phyloP scores from a whole-genome alignment of 2,329 filamentous ascomycete genomes.

The Rasamsonia emersonii region DNA sequence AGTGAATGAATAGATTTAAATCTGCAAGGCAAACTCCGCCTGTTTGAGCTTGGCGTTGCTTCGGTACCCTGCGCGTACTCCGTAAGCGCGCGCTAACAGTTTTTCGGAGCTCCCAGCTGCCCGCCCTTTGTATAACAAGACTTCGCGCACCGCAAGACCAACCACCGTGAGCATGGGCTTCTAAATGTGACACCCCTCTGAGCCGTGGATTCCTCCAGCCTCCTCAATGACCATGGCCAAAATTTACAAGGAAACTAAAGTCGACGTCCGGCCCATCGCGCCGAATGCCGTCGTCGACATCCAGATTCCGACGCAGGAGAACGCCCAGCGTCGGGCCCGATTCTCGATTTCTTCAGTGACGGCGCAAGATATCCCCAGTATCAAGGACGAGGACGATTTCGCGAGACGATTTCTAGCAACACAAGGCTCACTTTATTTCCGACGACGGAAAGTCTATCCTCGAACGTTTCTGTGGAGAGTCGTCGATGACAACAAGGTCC shows the following conservation, averaged over 20 bases:
- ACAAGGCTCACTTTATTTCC: slow-evolving; percentile 76
- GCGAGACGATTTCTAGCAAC: slow-evolving; percentile 64
- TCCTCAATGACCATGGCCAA: slow-evolving; percentile 48
- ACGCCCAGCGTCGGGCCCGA: slow-evolving; percentile 39
- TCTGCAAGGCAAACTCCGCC: too few species aligned
- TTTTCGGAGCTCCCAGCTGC: not conserved
- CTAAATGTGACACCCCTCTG: slow-evolving; percentile 10
- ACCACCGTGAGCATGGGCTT: slow-evolving; percentile 6
- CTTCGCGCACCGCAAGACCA: slow-evolving; percentile 2
- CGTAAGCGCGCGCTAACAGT: not conserved
- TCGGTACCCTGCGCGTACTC: not conserved
- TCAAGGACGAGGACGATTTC: slow-evolving; percentile 60
- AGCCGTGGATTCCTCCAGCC: slow-evolving; percentile 14
- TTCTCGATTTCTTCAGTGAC: slow-evolving; percentile 38
- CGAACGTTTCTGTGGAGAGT: slow-evolving; percentile 88
- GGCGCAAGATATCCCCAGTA: slow-evolving; percentile 30
- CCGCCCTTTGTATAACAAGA: not conserved
- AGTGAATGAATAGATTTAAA: too few species aligned
- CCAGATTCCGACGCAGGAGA: slow-evolving; percentile 47
- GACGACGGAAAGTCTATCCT: slow-evolving; percentile 65
- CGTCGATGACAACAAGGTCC: slow-evolving; percentile 65
- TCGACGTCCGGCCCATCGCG: slow-evolving; percentile 69
- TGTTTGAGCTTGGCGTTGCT: too few species aligned
- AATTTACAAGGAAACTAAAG: slow-evolving; percentile 78
- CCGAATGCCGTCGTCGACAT: slow-evolving; percentile 63